Base-by-base conservation (phyloP, 768 basidiomycete species). In the Leccinellum rugosiceps region DNA sequence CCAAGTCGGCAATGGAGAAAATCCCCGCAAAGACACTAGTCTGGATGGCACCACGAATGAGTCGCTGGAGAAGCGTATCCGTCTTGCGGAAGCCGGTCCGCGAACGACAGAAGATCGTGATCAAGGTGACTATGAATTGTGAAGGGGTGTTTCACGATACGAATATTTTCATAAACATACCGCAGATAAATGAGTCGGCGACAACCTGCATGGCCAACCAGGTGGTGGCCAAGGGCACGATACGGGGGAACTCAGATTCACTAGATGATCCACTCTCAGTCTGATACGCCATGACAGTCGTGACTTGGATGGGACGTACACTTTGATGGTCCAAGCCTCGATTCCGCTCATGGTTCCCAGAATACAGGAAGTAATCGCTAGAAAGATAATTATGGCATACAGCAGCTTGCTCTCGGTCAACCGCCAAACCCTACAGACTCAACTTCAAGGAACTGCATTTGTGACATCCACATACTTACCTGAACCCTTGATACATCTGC, bases 401-500 rank as follows among this genome's bases (percentile, higher is more conserved):
- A 47, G 26, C 5, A 17, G 8, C 46, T 26, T 47, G 26, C 26
- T 47, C 13, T 58, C 8, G 17, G 57, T 60, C 41, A 65, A 53
- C 14, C 57, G 32, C 54, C 52, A 58, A 26, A 65, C 58, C 55
- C 65, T 65, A 17, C 2, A 46, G 11, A 21, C 32, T 49, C n/a
- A 46, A 32, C 23, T 44, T 30, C 17, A n/a, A 15, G 35, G 17
- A 25, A 35, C 30, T 3, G 10, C 13, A 13, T 21, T 17, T 10
- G 38, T 9, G 8, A 31, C 25, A n/a, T n/a, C n/a, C n/a, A n/a
- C n/a, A 9, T 7, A 57, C 74, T 23, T 53, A 76, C 80, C 80
- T 76, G 62, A 78, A 74, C 1, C 72, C 75, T 43, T 82, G 70
- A 69, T 80, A 82, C 32, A 68, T 53, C 62, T 83, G 82, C 1